A percentile compares a stretch with the other conserved stretches of the same genome.
phyloP scores from a whole-genome alignment of 148 eudicot species.

The Rhododendron kiyosumense region DNA sequence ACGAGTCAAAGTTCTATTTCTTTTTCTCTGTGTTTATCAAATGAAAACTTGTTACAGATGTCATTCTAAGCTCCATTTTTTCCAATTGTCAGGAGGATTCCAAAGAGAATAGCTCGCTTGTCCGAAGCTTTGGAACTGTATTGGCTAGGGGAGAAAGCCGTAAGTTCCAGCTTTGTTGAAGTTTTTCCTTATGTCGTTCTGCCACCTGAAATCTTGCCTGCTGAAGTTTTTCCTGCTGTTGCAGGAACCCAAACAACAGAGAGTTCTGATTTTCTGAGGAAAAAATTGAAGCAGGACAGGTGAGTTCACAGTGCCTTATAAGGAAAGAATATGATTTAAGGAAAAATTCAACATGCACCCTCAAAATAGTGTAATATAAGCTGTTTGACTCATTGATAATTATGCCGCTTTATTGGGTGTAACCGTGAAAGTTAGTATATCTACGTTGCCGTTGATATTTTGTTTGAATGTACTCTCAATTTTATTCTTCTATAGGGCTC shows the following conservation, averaged over 20 bases:
- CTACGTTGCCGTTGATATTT: neutral
- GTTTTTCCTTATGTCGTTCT: neutral
- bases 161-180: slow-evolving; percentile 20
- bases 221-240: slow-evolving; percentile 18
- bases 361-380: neutral
- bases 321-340: neutral
- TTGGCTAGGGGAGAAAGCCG: slow-evolving; percentile 46
- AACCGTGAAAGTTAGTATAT: neutral
- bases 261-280: slow-evolving; percentile 40
- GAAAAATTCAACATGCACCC: neutral
- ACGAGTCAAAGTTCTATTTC: neutral
- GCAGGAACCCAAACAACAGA: slow-evolving; percentile 48
- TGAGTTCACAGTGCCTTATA: slow-evolving; percentile 19
- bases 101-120: slow-evolving; percentile 34
- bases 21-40: slow-evolving; percentile 1
- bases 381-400: neutral
- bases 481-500: slow-evolving; percentile 34
- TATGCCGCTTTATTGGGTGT: neutral
- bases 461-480: neutral
- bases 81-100: slow-evolving; percentile 54
- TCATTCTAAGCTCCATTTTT: neutral
- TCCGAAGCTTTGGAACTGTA: slow-evolving; percentile 82
- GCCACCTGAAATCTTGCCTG: slow-evolving; percentile 1
- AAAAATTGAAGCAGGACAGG: slow-evolving; percentile 58
- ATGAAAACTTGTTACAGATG: slow-evolving; percentile 2